These are phyloP conservation scores for Eremomyces bilateralis DNA, from an alignment of 495 filamentous ascomycete genomes.

Conservation along the genomic window DNA sequence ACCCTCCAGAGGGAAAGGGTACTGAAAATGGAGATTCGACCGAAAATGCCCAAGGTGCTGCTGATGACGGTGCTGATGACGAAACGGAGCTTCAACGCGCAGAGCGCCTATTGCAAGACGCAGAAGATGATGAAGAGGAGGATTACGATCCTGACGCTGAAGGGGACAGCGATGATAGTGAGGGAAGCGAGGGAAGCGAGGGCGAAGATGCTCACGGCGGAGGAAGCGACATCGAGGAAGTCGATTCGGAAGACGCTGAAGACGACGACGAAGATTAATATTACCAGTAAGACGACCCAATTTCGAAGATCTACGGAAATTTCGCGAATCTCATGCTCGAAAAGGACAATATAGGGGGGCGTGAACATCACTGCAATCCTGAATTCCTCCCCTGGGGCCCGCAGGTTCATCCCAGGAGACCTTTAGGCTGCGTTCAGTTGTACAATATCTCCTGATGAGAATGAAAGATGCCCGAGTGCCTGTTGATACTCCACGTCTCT, in stretches of 20 bases:
- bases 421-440: too few species aligned
- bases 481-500: too few species aligned
- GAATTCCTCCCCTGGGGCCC: too few species aligned
- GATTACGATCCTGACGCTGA: conserved; percentile 72
- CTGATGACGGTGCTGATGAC: conserved; percentile 22
- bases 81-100: conserved; percentile 44
- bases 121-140: conserved; percentile 72
- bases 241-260: conserved; percentile 6
- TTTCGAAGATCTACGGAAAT: too few species aligned
- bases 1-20: conserved; percentile 32
- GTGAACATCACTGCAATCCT: too few species aligned
- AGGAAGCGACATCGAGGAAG: conserved; percentile 4
- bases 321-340: too few species aligned
- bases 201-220: conserved; percentile 27
- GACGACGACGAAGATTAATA: conserved; percentile 9
- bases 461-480: too few species aligned
- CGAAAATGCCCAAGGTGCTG: conserved; percentile 4
- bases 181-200: conserved; percentile 42
- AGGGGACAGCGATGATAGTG: conserved; percentile 26
- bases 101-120: conserved; percentile 37
- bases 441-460: too few species aligned
- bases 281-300: too few species aligned
- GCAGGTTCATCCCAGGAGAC: too few species aligned
- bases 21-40: too few species aligned
- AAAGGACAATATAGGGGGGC: too few species aligned